phyloP scores from a whole-genome alignment of 139 green algal genomes.

The Limnomonas spitsbergensis region DNA sequence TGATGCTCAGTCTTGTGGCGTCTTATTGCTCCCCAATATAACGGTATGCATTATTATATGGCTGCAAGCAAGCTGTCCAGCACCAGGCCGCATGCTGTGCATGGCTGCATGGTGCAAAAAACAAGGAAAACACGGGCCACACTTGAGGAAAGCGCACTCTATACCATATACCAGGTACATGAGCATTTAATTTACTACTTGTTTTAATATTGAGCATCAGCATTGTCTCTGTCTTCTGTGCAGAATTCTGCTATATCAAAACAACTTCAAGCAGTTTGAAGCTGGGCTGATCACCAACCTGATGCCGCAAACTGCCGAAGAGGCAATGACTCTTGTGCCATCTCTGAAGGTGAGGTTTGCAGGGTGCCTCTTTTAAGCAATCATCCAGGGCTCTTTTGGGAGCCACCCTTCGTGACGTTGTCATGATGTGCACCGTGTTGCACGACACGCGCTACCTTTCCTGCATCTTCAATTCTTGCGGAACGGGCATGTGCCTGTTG shows the following conservation, averaged over 20 bases:
- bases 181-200: neutral
- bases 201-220: neutral
- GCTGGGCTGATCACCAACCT: conserved; percentile 19
- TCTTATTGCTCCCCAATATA: too few relatives aligned
- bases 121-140: neutral
- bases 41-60: too few relatives aligned
- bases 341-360: conserved; percentile 15
- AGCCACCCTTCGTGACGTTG: too few relatives aligned
- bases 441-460: too few relatives aligned
- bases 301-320: conserved; percentile 20
- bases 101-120: neutral
- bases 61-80: neutral
- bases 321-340: conserved; percentile 10
- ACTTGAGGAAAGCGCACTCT: neutral
- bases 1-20: too few relatives aligned
- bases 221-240: neutral
- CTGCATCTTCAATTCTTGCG: too few relatives aligned
- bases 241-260: neutral
- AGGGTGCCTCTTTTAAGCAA: too few relatives aligned
- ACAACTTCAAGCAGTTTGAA: conserved; percentile 15
- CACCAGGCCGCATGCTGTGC: neutral
- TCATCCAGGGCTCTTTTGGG: too few relatives aligned
- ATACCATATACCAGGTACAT: neutral
- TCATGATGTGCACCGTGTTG: too few relatives aligned
- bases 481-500: too few relatives aligned